These are phyloP conservation scores for Lizonia empirigonia DNA, from an alignment of 2,329 filamentous ascomycete genomes.

Conservation along the genomic window DNA sequence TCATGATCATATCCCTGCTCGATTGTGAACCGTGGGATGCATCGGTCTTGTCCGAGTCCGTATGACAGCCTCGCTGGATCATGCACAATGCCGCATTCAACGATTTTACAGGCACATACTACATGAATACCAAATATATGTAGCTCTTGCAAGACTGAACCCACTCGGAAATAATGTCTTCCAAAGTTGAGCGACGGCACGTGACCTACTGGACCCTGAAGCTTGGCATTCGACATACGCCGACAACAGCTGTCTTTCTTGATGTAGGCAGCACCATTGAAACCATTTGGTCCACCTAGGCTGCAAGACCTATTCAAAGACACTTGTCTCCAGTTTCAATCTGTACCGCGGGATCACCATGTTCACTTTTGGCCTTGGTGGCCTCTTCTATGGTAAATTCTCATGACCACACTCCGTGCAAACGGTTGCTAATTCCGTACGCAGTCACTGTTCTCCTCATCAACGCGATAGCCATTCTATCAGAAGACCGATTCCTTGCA, in stretches of 20 bases:
- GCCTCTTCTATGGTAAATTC: conserved; percentile 71
- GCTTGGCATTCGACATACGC: conserved; percentile 11
- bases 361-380: conserved; percentile 73
- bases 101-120: background rate
- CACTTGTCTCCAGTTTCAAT: too few species aligned
- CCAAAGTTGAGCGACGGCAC: background rate
- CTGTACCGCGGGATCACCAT: conserved; percentile 52
- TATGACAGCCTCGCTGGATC: conserved; percentile 11
- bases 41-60: conserved; percentile 4
- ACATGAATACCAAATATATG: background rate
- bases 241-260: conserved; percentile 30
- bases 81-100: conserved; percentile 1
- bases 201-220: conserved; percentile 4
- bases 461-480: conserved; percentile 92
- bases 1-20: conserved; percentile 11
- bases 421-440: conserved; percentile 22
- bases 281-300: background rate
- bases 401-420: conserved; percentile 7
- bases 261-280: conserved; percentile 22
- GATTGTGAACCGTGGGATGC: conserved; percentile 9
- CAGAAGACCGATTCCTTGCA: conserved; percentile 90
- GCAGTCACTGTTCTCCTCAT: conserved; percentile 82
- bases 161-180: background rate
- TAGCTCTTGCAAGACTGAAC: background rate
- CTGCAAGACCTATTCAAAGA: background rate